Percentiles rank a stretch among this genome's conserved stretches.
Evolutionary conservation across 345 rosid genomes (phyloP).

Genomic region (Salix viminalis): DNA sequence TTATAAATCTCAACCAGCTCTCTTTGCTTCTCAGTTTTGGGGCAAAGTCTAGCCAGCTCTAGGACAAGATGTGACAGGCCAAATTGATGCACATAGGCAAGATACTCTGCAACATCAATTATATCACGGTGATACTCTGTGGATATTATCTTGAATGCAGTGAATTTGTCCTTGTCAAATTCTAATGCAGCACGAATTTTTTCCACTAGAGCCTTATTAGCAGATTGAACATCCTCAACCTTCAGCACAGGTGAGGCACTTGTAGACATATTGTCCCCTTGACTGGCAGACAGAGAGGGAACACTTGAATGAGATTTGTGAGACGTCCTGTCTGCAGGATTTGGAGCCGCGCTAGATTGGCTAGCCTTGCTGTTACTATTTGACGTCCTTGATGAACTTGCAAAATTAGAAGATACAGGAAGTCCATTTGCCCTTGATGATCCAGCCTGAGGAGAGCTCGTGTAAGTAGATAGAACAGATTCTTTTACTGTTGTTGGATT

Average conservation of each 20-base stretch:
- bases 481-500: neutral
- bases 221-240: slow-evolving; percentile 17
- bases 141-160: slow-evolving; percentile 21
- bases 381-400: slow-evolving; percentile 12
- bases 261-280: neutral
- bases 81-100: slow-evolving; percentile 23
- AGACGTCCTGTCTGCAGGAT: neutral
- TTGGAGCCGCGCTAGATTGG: slow-evolving; percentile 2
- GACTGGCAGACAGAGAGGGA: slow-evolving; percentile 1
- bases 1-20: slow-evolving; percentile 24
- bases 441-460: neutral
- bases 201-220: slow-evolving; percentile 26
- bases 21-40: slow-evolving; percentile 19
- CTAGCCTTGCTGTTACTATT: neutral
- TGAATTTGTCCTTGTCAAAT: slow-evolving; percentile 17
- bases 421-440: neutral
- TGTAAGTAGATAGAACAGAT: neutral
- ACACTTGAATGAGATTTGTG: neutral
- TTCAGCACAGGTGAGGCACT: neutral
- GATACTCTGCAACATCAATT: slow-evolving; percentile 15
- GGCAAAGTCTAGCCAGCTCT: slow-evolving; percentile 25
- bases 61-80: slow-evolving; percentile 23
- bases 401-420: neutral
- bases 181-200: slow-evolving; percentile 17
- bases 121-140: slow-evolving; percentile 15